A percentile compares a stretch with the other conserved stretches of the same genome.
phyloP scores from a whole-genome alignment of 2,329 filamentous ascomycete species.

The Aspergillus fructus region DNA sequence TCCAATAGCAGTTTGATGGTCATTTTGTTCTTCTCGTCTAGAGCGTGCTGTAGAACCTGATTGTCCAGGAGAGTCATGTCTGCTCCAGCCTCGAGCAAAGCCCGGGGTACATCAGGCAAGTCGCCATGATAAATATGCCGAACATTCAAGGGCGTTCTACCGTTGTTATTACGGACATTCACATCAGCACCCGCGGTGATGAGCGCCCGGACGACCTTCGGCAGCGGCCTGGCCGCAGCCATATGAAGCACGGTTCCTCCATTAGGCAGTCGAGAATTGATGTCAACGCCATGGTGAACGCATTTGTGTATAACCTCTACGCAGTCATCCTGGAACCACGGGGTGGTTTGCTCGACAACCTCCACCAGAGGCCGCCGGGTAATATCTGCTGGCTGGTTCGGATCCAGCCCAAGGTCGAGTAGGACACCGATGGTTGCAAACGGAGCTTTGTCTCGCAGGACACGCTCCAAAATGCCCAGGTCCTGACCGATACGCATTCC shows the following conservation, averaged over 20 bases:
- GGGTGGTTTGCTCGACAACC: background rate
- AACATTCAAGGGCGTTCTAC: background rate
- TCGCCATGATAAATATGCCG: too few relatives aligned
- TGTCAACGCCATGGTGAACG: background rate
- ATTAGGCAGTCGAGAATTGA: background rate
- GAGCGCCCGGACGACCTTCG: background rate
- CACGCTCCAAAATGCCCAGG: too few relatives aligned
- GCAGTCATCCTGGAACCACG: background rate
- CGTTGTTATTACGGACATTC: background rate
- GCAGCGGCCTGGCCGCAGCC: background rate
- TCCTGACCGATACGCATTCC: too few relatives aligned
- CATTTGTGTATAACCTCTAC: background rate
- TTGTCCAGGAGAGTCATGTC: background rate
- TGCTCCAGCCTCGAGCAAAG: background rate
- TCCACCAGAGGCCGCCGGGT: background rate
- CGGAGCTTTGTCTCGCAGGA: background rate
- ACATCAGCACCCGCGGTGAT: background rate
- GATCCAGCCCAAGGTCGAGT: background rate
- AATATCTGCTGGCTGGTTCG: background rate
- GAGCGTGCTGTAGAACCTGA: background rate
- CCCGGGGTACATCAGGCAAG: too few relatives aligned
- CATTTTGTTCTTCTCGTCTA: background rate
- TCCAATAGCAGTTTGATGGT: background rate
- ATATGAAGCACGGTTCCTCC: background rate
- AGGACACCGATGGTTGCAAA: background rate